A percentile compares a stretch with the other conserved stretches of the same genome.
These are phyloP conservation scores for Ceratocystis eucalypticola DNA, from an alignment of 2,329 filamentous ascomycete genomes.

Conservation along the genomic window DNA sequence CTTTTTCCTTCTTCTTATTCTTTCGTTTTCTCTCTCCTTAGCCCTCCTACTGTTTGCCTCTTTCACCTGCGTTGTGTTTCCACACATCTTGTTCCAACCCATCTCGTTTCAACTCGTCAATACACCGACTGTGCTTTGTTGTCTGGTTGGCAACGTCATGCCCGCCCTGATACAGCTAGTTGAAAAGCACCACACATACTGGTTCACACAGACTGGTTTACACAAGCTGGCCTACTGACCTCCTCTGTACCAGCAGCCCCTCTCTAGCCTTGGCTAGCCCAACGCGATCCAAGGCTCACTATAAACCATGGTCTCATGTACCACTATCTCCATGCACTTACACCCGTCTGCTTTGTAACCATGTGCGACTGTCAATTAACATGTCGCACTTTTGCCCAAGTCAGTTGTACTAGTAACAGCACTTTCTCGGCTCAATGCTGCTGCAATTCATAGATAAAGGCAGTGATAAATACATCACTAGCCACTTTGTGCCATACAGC, in stretches of 20 bases:
- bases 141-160: neutral
- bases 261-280: neutral
- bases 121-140: neutral
- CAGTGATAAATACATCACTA: neutral
- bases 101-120: neutral
- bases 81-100: neutral
- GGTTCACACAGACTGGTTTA: too few species aligned
- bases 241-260: neutral
- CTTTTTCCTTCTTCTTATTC: neutral
- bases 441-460: neutral
- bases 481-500: neutral
- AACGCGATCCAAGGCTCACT: neutral
- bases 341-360: neutral
- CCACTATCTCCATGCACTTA: neutral
- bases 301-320: neutral
- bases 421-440: neutral
- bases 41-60: neutral
- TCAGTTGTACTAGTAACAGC: conserved; percentile 4
- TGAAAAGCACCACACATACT: neutral
- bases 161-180: neutral
- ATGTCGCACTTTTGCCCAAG: neutral
- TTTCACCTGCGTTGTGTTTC: neutral
- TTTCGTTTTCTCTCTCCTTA: neutral
- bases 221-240: neutral
- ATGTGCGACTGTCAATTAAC: conserved; percentile 1